Evolutionary conservation across 768 basidiomycete genomes (phyloP), one percentile per base, ranked within the genome.

Genomic region (Udeniomyces megalosporus): DNA sequence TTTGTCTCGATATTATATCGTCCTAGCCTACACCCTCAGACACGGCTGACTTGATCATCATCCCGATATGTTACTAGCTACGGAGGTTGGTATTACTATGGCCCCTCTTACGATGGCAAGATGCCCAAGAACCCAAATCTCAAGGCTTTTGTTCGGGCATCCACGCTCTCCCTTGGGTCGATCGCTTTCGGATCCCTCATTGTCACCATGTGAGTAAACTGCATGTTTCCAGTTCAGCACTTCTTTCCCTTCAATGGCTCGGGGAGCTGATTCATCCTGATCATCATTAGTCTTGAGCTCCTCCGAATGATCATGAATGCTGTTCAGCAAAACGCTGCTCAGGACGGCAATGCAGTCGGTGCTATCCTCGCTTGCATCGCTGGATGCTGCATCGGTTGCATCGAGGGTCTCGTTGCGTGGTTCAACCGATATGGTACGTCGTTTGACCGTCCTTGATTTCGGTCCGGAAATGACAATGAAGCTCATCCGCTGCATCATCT

Each of bases 61-160:
- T 10, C 42, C 11, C 10, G 11, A 10, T 58, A 11, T 10, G 5
- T n/a, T 2, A 63, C 68, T 61, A 67, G 78, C 44, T 85, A n/a
- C n/a, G n/a, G n/a, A n/a, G n/a, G n/a, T n/a, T n/a, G 86, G 86
- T 88, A 88, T 71, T 89, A 89, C 74, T 88, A 87, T 68, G 86
- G 88, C 5, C 85, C 86, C 12, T 77, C 79, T 22, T 78, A 80
- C 2, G 74, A 79, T 62, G 82, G 83, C 14, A 72, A 80, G 60
- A 52, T 70, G 80, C 86, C 85, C 38, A 81, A 79, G 64, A 79
- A 85, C 69, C 83, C 85, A 0, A 86, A 85, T 8, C 69, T 82
- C 2, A 78, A 82, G 48, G 78, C 85, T 0, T 84, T 90, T 67
- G 78, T 79, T 24, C 80, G 87, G 31, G 84, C 85, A 26, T 84